Percentiles rank a stretch among this genome's conserved stretches.
These are phyloP conservation scores for Papiliotrema laurentii DNA, from an alignment of 1,284 basidiomycete species.

Conservation along the genomic window DNA sequence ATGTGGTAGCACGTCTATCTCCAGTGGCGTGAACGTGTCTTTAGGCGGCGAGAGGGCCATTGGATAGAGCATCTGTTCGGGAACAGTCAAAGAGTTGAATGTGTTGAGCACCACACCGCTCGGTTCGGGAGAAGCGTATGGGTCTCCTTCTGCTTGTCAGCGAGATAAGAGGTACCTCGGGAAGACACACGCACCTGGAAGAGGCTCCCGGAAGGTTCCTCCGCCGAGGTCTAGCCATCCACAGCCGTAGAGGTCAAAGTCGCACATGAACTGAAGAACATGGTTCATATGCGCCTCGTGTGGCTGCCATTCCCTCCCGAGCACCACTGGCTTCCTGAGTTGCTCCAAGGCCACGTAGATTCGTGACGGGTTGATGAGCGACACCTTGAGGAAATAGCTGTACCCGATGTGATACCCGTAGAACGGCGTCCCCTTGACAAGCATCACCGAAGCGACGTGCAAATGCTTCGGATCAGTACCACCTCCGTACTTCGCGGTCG, in stretches of 20 bases:
- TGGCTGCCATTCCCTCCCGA: constrained; percentile 68
- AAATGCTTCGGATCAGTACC: constrained; percentile 44
- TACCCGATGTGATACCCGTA: constrained; percentile 90
- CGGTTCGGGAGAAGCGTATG: constrained; percentile 22
- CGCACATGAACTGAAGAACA: constrained; percentile 87
- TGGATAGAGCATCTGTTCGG: constrained; percentile 34
- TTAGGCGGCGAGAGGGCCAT: constrained; percentile 54
- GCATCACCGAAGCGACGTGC: constrained; percentile 61
- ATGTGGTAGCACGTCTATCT: constrained; percentile 75
- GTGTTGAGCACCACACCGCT: constrained; percentile 11
- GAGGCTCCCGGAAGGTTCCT: constrained; percentile 52
- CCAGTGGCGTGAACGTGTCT: constrained; percentile 69
- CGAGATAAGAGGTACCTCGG: too few relatives aligned
- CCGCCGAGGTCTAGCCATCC: constrained; percentile 69
- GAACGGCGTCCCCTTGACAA: constrained; percentile 92
- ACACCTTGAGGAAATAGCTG: constrained; percentile 84
- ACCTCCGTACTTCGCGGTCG: constrained; percentile 27
- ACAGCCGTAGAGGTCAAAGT: constrained; percentile 93
- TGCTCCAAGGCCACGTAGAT: constrained; percentile 68
- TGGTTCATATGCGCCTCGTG: constrained; percentile 91
- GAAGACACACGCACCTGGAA: constrained; percentile 45
- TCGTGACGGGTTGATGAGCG: constrained; percentile 66
- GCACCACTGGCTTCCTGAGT: constrained; percentile 71
- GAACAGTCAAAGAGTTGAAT: constrained; percentile 33
- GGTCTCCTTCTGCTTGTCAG: constrained; percentile 31